These are phyloP conservation scores for Boletellus sp. DNA, from an alignment of 768 basidiomycete species.

Conservation along the genomic window DNA sequence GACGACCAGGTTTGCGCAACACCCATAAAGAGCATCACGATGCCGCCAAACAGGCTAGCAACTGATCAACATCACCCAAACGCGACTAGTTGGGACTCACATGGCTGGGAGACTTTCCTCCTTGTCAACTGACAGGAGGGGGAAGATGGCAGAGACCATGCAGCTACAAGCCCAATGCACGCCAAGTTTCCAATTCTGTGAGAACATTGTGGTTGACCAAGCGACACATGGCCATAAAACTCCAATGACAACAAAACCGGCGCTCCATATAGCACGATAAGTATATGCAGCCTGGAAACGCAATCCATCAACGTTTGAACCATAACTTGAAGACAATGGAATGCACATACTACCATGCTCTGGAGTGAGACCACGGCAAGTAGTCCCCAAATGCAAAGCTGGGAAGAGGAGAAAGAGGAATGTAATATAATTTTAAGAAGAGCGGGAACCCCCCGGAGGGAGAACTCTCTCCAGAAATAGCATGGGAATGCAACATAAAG, in stretches of 20 bases:
- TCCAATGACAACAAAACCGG: constrained; percentile 59
- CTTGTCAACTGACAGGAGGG: constrained; percentile 69
- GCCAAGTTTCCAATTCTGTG: constrained; percentile 26
- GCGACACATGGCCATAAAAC: constrained; percentile 57
- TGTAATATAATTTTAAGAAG: constrained; percentile 10
- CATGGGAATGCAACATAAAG: constrained; percentile 71
- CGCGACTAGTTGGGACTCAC: constrained; percentile 39
- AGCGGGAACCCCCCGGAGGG: constrained; percentile 19
- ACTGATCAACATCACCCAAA: constrained; percentile 7
- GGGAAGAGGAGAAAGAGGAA: constrained; percentile 22
- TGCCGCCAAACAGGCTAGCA: constrained; percentile 46
- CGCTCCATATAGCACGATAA: constrained; percentile 66
- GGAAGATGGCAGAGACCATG: constrained; percentile 59
- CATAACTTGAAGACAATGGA: background rate
- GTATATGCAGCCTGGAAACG: constrained; percentile 60
- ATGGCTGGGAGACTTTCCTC: constrained; percentile 56
- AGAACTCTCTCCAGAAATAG: constrained; percentile 70
- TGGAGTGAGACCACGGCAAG: constrained; percentile 47
- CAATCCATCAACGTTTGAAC: constrained; percentile 2
- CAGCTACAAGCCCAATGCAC: constrained; percentile 49
- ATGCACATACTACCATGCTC: constrained; percentile 66
- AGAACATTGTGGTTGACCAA: constrained; percentile 41
- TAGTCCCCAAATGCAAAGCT: constrained; percentile 23
- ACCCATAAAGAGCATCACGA: constrained; percentile 40
- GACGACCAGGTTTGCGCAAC: constrained; percentile 12